These are phyloP conservation scores for Beauveria asiatica DNA, from an alignment of 2,329 filamentous ascomycete species.

Conservation along the genomic window DNA sequence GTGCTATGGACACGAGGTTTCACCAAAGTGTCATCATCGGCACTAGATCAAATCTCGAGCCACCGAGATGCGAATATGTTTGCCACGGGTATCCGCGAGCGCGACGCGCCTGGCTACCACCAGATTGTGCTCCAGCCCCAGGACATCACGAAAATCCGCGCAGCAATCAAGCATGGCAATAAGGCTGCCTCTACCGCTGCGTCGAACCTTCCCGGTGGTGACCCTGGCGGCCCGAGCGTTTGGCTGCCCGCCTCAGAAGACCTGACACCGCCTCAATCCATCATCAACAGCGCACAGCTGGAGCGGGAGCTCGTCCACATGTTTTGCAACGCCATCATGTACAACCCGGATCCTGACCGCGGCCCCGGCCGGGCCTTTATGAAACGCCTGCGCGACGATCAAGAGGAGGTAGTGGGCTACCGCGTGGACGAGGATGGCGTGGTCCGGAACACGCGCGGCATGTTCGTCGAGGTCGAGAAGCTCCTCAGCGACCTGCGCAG, in stretches of 20 bases:
- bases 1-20: slow-evolving; percentile 71
- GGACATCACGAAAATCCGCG: slow-evolving; percentile 69
- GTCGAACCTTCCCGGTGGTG: slow-evolving; percentile 51
- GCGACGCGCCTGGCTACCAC: slow-evolving; percentile 67
- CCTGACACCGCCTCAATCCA: slow-evolving; percentile 74
- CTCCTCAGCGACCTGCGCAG: slow-evolving; percentile 67
- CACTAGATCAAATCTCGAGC: slow-evolving; percentile 67
- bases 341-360: slow-evolving; percentile 74
- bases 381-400: slow-evolving; percentile 33
- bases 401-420: slow-evolving; percentile 46
- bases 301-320: slow-evolving; percentile 92
- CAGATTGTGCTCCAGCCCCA: slow-evolving; percentile 66
- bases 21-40: slow-evolving; percentile 61
- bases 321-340: slow-evolving; percentile 98
- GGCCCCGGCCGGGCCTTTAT: slow-evolving; percentile 58
- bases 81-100: slow-evolving; percentile 63
- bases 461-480: slow-evolving; percentile 82
- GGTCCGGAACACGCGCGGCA: slow-evolving; percentile 77
- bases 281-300: slow-evolving; percentile 87
- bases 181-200: slow-evolving; percentile 53
- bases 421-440: slow-evolving; percentile 75
- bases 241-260: slow-evolving; percentile 66
- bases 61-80: slow-evolving; percentile 77
- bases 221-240: slow-evolving; percentile 46
- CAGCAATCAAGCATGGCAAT: slow-evolving; percentile 65